A percentile compares a stretch with the other conserved stretches of the same genome.
Conservation (phyloP, 345 rosid genomes). For the Aquilaria yunnanensis region DNA sequence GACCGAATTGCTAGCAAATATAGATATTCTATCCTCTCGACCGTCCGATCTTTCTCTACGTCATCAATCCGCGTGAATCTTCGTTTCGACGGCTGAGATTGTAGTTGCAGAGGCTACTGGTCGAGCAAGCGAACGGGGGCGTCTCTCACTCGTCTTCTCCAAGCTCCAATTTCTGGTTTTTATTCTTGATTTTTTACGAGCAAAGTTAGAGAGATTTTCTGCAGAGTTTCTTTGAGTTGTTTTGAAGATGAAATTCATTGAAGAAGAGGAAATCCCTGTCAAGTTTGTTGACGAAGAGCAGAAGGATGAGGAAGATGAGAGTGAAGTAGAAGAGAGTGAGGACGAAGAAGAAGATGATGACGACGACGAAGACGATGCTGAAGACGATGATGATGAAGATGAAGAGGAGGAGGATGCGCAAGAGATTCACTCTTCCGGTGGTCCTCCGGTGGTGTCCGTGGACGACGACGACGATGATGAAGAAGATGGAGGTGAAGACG, state of each 20-base stretch:
- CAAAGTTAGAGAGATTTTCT: conserved; percentile 10
- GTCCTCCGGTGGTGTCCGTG: conserved; percentile 39
- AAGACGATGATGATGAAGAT: conserved; percentile 36
- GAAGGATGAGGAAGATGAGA: conserved; percentile 31
- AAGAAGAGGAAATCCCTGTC: conserved; percentile 36
- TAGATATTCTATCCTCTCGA: conserved; percentile 21
- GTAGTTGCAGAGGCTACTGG: conserved; percentile 46
- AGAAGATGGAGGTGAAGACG: conserved; percentile 44
- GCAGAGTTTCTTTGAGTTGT: conserved; percentile 8
- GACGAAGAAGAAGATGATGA: conserved; percentile 28
- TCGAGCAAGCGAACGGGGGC: conserved; percentile 41
- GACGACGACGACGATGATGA: conserved; percentile 57
- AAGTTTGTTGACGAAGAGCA: conserved; percentile 20
- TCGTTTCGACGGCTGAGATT: conserved; percentile 54
- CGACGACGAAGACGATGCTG: conserved; percentile 33
- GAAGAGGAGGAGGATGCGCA: conserved; percentile 47
- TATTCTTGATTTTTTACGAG: conserved; percentile 4
- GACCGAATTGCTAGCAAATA: conserved; percentile 17
- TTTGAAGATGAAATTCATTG: conserved; percentile 41
- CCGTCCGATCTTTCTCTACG: conserved; percentile 49
- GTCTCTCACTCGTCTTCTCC: conserved; percentile 13
- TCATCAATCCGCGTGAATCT: conserved; percentile 43
- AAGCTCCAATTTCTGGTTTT: conserved; percentile 14
- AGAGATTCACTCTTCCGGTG: conserved; percentile 47
- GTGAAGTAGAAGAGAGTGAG: conserved; percentile 19